Evolutionary conservation across 768 basidiomycete species (phyloP), one percentile per base, ranked within the genome.

Genomic region (Collybiopsis confluens): DNA sequence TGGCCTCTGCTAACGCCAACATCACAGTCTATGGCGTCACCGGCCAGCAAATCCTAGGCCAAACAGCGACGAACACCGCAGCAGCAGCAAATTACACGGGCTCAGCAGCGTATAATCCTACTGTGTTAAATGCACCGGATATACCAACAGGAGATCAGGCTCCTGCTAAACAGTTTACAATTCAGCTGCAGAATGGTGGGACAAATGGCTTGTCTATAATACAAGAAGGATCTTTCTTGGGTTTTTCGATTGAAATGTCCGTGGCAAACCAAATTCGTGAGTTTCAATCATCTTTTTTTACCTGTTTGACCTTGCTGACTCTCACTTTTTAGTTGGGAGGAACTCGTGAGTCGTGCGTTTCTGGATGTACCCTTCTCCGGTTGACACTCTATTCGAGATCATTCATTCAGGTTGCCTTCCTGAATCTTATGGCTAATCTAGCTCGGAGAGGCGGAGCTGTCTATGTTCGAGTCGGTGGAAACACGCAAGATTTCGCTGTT

Each of bases 381-480:
- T 16, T 50, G 2, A 52, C 27, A 21, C 40, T 21, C 46, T 3
- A 27, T 18, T 28, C 40, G 52, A 84, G 82, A 37, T 71, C 81
- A 5, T 68, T 74, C 21, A 60, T 83, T 13, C 73, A 79, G 43
- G 77, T 85, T 36, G 77, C 83, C 0, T 90, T 91, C 70, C 77
- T 91, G n/a, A 92, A 92, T 63, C 73, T 91, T 27, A 81, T 93
- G 75, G 74, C 81, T 4, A 86, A 88, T 57, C 71, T 93, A 37
- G 47, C 40, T 27, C 23, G 80, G 59, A 77, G 90, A 24, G 78
- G 80, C 2, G 88, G 88, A 2, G 61, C 67, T 1, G 80, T 89
- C 6, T 68, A 76, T 11, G 67, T 91, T n/a, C 81, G 90, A 47
- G 73, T 92, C 1, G 90, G 90, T 23, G 90, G 90, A 43, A 92